Percentiles rank a stretch among this genome's conserved stretches.
These are phyloP conservation scores for Eimeria necatrix DNA, from an alignment of 169 alveolate species.

Conservation along the genomic window DNA sequence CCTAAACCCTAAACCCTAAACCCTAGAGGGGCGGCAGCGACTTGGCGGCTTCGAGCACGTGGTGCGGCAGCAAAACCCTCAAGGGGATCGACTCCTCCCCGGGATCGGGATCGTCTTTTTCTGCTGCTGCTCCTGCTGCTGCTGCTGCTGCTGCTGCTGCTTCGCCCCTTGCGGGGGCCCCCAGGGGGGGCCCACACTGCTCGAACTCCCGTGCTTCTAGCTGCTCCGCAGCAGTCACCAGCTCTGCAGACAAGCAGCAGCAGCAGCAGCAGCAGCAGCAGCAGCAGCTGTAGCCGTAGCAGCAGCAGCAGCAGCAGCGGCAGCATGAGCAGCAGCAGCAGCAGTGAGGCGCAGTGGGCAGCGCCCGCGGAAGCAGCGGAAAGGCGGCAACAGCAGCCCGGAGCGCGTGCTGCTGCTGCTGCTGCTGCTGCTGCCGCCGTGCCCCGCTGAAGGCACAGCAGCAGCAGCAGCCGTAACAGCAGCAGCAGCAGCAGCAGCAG, in stretches of 20 bases:
- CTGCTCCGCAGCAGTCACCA: constrained; percentile 36
- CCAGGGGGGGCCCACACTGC: constrained; percentile 42
- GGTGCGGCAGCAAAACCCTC: constrained; percentile 49
- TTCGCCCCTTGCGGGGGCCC: neutral
- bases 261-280: constrained; percentile 42
- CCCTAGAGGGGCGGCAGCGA: constrained; percentile 40
- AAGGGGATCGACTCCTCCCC: neutral
- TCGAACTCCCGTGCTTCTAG: constrained; percentile 41
- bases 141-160: neutral
- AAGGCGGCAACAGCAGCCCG: neutral
- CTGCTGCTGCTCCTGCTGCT: neutral
- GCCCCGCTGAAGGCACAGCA: neutral
- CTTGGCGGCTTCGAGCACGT: constrained; percentile 38
- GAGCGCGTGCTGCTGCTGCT: neutral
- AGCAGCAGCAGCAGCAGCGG: neutral
- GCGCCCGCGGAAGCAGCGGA: neutral
- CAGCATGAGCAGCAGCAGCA: neutral
- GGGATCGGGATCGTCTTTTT: neutral
- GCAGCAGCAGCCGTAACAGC: neutral
- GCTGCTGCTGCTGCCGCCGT: too few relatives aligned
- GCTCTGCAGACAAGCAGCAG: constrained; percentile 1
- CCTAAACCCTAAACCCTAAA: constrained; percentile 31
- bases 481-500: constrained; percentile 34
- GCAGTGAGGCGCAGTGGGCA: neutral
- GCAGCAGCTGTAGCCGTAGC: neutral